Evolutionary conservation across 2,329 filamentous ascomycete genomes (phyloP), one percentile per base, ranked within the genome.

Genomic region (Colletotrichum magnum): DNA sequence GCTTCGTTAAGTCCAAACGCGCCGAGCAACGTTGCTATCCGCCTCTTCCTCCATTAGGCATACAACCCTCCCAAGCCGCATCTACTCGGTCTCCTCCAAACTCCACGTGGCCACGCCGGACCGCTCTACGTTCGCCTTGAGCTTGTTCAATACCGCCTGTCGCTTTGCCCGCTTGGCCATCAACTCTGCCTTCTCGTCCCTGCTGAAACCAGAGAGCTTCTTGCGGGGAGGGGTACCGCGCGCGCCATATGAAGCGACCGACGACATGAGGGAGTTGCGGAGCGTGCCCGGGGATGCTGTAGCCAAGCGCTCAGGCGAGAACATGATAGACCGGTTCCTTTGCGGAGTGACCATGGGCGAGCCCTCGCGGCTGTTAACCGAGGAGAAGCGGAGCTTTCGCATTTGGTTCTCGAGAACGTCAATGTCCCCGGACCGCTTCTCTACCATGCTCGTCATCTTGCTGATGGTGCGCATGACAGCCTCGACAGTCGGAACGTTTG

Each of bases 381-480:
- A 79, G 9, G 80, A 79, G 12, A 93, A 80, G 6, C 87, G 87
- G 24, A 97, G 81, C 77, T 90, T 93, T 68, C 92, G 90, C 82
- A 99, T 89, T 77, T 97, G 93, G 56, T 91, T 89, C 81, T 98
- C 96, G 39, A 98, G 86, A 6, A 97, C 89, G 78, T 97, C 94
- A 60, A 99, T 90, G 75, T 98, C 95, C 67, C 92, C 93, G 77
- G 93, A 96, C 77, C 94, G 93, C 82, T 94, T 94, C 84, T 98
- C 94, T 0, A 93, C 93, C 92, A 98, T 95, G 69, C 86, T 88
- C 41, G 95, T 98, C 92, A 99, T 95, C 77, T 96, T 97, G 67
- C 86, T 86, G 73, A 99, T 97, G 1, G 96, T 99, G 69, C 93
- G 93, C 73, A 95, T 92, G 21, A 99, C 93, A 0, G 94, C 94